Evolutionary conservation across 164 flowering plant genomes (phyloP).

Genomic region (Nymphaea thermarum): DNA sequence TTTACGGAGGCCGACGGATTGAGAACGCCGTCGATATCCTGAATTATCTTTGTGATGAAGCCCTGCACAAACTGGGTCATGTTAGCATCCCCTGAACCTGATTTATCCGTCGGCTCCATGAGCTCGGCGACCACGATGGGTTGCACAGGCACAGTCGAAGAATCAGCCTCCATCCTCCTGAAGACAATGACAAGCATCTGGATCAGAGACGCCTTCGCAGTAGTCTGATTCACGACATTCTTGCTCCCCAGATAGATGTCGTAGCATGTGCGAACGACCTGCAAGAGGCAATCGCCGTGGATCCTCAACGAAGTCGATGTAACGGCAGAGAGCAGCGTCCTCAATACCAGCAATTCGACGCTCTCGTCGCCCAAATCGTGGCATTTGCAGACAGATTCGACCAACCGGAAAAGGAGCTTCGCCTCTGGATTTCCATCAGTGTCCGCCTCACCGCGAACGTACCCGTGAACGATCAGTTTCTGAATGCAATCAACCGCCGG

Average conservation of each 20-base stretch:
- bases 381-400: slow-evolving; percentile 83
- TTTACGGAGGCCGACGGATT: slow-evolving; percentile 44
- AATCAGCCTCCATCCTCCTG: slow-evolving; percentile 97
- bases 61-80: slow-evolving; percentile 90
- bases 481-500: slow-evolving; percentile 78
- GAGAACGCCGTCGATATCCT: slow-evolving; percentile 87
- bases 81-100: slow-evolving; percentile 50
- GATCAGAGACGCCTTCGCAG: slow-evolving; percentile 90
- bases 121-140: slow-evolving; percentile 97
- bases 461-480: slow-evolving; percentile 71
- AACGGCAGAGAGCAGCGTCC: slow-evolving; percentile 75
- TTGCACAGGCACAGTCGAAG: slow-evolving; percentile 87
- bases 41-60: slow-evolving; percentile 89
- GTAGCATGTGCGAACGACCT: slow-evolving; percentile 86
- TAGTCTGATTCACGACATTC: slow-evolving; percentile 89
- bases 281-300: slow-evolving; percentile 89
- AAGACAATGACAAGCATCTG: slow-evolving; percentile 98
- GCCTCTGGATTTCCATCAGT: slow-evolving; percentile 49
- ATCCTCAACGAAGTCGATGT: slow-evolving; percentile 71
- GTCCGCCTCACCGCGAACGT: slow-evolving; percentile 81
- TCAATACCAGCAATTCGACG: slow-evolving; percentile 58
- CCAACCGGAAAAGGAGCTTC: slow-evolving; percentile 38
- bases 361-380: slow-evolving; percentile 71
- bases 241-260: slow-evolving; percentile 83
- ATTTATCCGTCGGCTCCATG: slow-evolving; percentile 83